phyloP scores from a whole-genome alignment of 768 basidiomycete genomes.

The Russula sp. region DNA sequence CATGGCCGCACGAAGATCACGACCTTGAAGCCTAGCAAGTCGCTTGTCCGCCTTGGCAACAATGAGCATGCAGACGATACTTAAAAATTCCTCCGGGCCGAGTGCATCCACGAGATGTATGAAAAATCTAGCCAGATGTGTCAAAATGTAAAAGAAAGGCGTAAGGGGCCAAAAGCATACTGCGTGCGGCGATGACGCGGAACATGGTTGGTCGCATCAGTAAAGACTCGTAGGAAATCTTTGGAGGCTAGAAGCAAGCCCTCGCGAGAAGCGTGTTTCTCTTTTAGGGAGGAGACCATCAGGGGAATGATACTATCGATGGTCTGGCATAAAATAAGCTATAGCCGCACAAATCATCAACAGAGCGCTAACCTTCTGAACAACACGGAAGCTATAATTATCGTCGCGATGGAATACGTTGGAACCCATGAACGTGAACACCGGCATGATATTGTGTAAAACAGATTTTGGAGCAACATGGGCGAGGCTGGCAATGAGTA shows the following conservation, averaged over 20 bases:
- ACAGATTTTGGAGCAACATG: constrained; percentile 84
- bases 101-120: constrained; percentile 78
- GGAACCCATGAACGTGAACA: constrained; percentile 99
- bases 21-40: constrained; percentile 51
- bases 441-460: constrained; percentile 92
- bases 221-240: constrained; percentile 86
- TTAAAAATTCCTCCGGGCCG: constrained; percentile 71
- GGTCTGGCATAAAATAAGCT: constrained; percentile 44
- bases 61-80: constrained; percentile 77
- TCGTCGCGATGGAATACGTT: constrained; percentile 96
- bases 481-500: constrained; percentile 80
- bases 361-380: constrained; percentile 62
- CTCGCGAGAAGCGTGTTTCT: constrained; percentile 43
- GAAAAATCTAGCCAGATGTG: constrained; percentile 59
- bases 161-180: constrained; percentile 37
- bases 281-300: constrained; percentile 73
- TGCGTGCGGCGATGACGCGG: constrained; percentile 88
- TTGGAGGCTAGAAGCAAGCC: constrained; percentile 62
- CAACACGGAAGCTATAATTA: constrained; percentile 88
- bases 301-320: constrained; percentile 91
- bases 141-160: not conserved
- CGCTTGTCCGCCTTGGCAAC: constrained; percentile 71
- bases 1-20: constrained; percentile 53
- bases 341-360: not conserved
- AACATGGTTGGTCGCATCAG: constrained; percentile 85